Evolutionary conservation across 176 grass and related monocot genomes (phyloP), one percentile per base, ranked within the genome.

Genomic region (Musa troglodytarum): DNA sequence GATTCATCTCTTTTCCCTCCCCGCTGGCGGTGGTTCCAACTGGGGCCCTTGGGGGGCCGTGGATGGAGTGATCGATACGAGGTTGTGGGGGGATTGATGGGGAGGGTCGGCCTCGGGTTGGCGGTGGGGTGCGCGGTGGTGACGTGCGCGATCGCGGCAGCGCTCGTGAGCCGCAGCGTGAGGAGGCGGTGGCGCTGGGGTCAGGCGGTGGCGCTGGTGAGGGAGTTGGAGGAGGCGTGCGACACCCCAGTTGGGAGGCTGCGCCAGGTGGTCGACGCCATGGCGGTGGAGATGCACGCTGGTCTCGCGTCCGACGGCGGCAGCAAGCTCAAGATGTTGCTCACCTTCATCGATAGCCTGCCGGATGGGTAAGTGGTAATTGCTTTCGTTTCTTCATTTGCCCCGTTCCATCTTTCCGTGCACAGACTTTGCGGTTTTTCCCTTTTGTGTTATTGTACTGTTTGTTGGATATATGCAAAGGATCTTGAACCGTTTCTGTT

Each of bases 281-380:
- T 91, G 69, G 69, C 79, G 63, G 71, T 91, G 61, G 88, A 91
- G 88, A 91, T 91, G 88, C 84, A 87, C 76, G 88, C 88, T 0
- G 88, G 88, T 2, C 83, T 87, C 65, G 88, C 85, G 11, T 82
- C 79, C 24, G 88, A 91, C 65, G 82, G 70, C 26, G 82, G 82
- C 17, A 87, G 88, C 85, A 91, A 85, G 79, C 85, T 91, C 73
- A 83, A 83, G 73, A 87, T 91, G 88, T 85, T 91, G 6, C 85
- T 87, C 51, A 91, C 88, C 88, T 91, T 80, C 69, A 56, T 91
- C 63, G 88, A 91, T 57, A 11, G 34, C 29, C 88, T 91, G 24
- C 88, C 80, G 9, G 50, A 85, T 11, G 73, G 85, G 88, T 85
- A 85, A 62, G 34, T 43, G 34, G 34, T 43, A 43, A 43, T 62